phyloP scores from a whole-genome alignment of 2,329 filamentous ascomycete species.

The Immersiporthe knoxdaviesiana region DNA sequence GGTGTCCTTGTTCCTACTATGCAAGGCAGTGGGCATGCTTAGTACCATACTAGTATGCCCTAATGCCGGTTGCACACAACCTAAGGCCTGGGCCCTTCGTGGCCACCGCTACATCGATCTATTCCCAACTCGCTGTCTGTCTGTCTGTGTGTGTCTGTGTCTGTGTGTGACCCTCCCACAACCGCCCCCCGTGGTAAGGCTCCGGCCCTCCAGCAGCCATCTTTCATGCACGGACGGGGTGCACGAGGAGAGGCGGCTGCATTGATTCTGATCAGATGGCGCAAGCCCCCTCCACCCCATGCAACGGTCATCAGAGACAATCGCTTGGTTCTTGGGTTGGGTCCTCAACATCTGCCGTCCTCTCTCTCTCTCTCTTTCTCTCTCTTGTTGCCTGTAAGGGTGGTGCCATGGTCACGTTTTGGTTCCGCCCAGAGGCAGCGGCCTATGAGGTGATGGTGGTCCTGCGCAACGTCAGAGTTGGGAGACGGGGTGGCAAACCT shows the following conservation, averaged over 20 bases:
- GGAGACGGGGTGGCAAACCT: slow-evolving; percentile 17
- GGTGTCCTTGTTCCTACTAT: slow-evolving; percentile 22
- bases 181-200: no score
- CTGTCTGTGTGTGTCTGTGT: neutral
- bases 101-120: slow-evolving; percentile 10
- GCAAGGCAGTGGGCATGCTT: slow-evolving; percentile 9
- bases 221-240: slow-evolving; percentile 23
- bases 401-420: slow-evolving; percentile 1
- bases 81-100: neutral
- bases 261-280: slow-evolving; percentile 16
- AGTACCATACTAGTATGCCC: no score
- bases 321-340: neutral
- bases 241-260: slow-evolving; percentile 15
- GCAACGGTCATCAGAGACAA: slow-evolving; percentile 24
- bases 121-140: neutral
- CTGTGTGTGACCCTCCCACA: neutral
- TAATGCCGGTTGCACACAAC: slow-evolving; percentile 15
- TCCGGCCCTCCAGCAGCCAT: neutral
- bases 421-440: neutral
- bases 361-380: no score
- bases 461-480: slow-evolving; percentile 22
- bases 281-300: slow-evolving; percentile 20
- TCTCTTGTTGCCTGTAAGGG: neutral
- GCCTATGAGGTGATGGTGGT: slow-evolving; percentile 10
- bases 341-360: neutral